phyloP scores from a whole-genome alignment of 495 filamentous ascomycete species.

The Cryomyces minteri region DNA sequence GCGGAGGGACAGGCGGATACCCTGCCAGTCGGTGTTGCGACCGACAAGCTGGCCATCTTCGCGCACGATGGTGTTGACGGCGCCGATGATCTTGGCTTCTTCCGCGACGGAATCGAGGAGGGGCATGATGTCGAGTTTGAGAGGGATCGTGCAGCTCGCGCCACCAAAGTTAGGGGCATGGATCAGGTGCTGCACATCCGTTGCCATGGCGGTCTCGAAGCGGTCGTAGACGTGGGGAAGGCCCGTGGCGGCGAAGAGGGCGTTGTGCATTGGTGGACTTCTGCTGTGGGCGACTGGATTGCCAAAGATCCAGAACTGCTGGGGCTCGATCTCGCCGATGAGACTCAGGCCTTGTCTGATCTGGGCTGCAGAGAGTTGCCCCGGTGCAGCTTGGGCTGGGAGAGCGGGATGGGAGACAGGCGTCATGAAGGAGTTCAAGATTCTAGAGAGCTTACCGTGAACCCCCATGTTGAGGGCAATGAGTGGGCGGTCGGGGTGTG shows the following conservation, averaged over 20 bases:
- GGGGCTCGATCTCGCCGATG: slow-evolving; percentile 60
- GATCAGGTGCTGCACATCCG: slow-evolving; percentile 49
- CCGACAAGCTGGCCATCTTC: slow-evolving; percentile 42
- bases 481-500: slow-evolving; percentile 50
- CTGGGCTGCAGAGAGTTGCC: slow-evolving; percentile 81
- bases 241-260: slow-evolving; percentile 57
- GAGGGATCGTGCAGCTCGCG: slow-evolving; percentile 84
- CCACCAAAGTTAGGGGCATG: slow-evolving; percentile 64
- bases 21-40: slow-evolving; percentile 92
- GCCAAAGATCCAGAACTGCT: slow-evolving; percentile 74
- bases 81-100: slow-evolving; percentile 70
- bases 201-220: slow-evolving; percentile 52
- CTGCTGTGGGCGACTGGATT: slow-evolving; percentile 62
- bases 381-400: slow-evolving; percentile 84
- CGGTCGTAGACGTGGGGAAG: slow-evolving; percentile 77
- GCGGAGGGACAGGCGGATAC: slow-evolving; percentile 71
- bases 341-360: slow-evolving; percentile 62
- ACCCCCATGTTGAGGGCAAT: slow-evolving; percentile 96
- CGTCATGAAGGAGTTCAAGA: slow-evolving; percentile 85
- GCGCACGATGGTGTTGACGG: slow-evolving; percentile 80
- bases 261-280: slow-evolving; percentile 80
- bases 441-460: slow-evolving; percentile 70
- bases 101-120: slow-evolving; percentile 61
- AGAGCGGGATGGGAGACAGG: slow-evolving; percentile 82
- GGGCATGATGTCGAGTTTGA: slow-evolving; percentile 77